Base-by-base conservation (phyloP, 169 alveolate species). In the Neospora caninum region DNA sequence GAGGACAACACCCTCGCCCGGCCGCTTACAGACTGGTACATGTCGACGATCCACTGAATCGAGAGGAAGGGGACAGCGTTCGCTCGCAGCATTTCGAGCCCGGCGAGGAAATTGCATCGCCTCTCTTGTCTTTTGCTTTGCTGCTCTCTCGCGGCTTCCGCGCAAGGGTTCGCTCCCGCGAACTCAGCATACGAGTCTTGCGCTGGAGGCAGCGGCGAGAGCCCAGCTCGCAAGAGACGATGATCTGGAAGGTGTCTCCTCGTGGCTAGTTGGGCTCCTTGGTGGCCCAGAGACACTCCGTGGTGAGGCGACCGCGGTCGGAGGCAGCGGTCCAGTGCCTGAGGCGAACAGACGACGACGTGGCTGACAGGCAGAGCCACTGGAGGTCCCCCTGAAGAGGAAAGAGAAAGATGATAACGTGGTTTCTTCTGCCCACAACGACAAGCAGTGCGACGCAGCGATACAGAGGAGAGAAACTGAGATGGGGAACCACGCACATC, bases 261-360 rank as follows among this genome's bases (percentile, higher is more conserved):
- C 58, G 58, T 49, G 58, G 58, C 58, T 49, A 49, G 58, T 49
- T 49, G 58, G 58, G 58, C 58, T 49, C 58, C 58, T 22, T 0
- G 58, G 58, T 22, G 58, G 18, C 58, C 20, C 10, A n/a, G 78
- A 64, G 78, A 64, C 78, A 20, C 78, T 64, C 31, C 78, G 78
- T n/a, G 10, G 10, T 13, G 78, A 27, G 34, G 31, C 29, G 36
- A 27, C 29, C 78, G 78, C 78, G 78, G 78, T 64, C 78, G 78
- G 78, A 64, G 78, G 78, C 34, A 64, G 78, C 78, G 78, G 34
- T 64, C 78, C 78, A 64, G 78, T 0, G 78, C 78, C 78, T n/a
- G 29, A 20, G 78, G 78, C 78, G 78, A 64, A 29, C 78, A 64
- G 78, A 64, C 78, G 34, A 64, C 78, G 36, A 64, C 78, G 34